These are phyloP conservation scores for Candida sithepensis DNA, from an alignment of 805 yeast species.

Conservation along the genomic window DNA sequence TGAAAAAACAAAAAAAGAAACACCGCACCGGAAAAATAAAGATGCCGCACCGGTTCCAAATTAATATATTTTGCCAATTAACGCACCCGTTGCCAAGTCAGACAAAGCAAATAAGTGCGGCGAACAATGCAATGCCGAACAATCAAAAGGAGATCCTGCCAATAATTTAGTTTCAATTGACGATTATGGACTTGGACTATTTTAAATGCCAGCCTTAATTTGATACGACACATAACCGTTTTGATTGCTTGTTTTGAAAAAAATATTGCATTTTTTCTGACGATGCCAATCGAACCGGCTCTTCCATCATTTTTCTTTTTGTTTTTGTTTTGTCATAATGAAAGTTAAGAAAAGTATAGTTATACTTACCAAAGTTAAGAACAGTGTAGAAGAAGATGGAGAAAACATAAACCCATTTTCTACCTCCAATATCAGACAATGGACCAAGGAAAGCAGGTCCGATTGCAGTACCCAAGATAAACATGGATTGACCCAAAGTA, in stretches of 20 bases:
- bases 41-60: not conserved
- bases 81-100: no score
- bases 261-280: no score
- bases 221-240: no score
- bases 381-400: conserved; percentile 27
- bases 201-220: no score
- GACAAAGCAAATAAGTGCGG: not conserved
- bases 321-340: not conserved
- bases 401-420: conserved; percentile 35
- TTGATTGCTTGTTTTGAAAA: no score
- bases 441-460: conserved; percentile 37
- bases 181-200: no score
- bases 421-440: conserved; percentile 33
- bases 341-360: conserved; percentile 1
- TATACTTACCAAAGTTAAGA: conserved; percentile 28
- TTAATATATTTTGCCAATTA: no score
- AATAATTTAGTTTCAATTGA: not conserved
- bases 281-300: no score
- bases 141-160: not conserved
- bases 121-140: not conserved
- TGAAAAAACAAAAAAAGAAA: no score
- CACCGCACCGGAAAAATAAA: not conserved
- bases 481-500: conserved; percentile 33
- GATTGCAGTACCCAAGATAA: conserved; percentile 34
- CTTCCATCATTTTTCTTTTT: not conserved